Evolutionary conservation across 305 asterid species (phyloP), one percentile per base, ranked within the genome.

Genomic region (Solanum hybrid): DNA sequence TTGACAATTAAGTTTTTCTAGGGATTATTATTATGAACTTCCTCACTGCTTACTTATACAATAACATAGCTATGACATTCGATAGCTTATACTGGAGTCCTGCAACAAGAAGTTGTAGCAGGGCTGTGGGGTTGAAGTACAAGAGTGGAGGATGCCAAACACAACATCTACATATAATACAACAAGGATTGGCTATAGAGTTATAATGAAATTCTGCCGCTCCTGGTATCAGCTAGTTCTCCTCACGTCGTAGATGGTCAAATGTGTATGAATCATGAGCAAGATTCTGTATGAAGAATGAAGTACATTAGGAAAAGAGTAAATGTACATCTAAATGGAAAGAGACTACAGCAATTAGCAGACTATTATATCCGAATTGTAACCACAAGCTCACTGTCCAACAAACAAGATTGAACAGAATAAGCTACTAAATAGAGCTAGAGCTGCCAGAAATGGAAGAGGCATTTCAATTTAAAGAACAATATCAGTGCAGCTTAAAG

Each of bases 231-330:
- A n/a, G 60, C 85, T 79, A 82, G 17, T 46, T 82, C n/a, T 82
- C 72, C n/a, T 82, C 87, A 46, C 73, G 87, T 10, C 87, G 38
- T 82, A 82, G 87, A 82, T 82, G 87, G 73, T 46, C 87, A 29
- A 82, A 82, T 82, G 73, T 82, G 38, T 82, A 82, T 29, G 87
- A 82, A 82, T 82, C 87, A 46, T 82, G 87, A 31, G 87, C 87
- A 9, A 82, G 87, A 82, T 82, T 82, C 87, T 82, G 87, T 20
- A 82, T 42, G 38, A 42, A 42, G 87, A 42, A 46, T 8, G 20
- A 9, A 46, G 38, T 46, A 5, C 38, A 82, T 46, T 46, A 82
- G 87, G 16, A 27, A 16, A 27, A 16, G 87, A 14, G 27, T 40
- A 42, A 27, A 42, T 42, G 72, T 27, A 7, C 9, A 27, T 81